These are phyloP conservation scores for Saposhnikovia divaricata DNA, from an alignment of 129 eudicot genomes.

Conservation along the genomic window DNA sequence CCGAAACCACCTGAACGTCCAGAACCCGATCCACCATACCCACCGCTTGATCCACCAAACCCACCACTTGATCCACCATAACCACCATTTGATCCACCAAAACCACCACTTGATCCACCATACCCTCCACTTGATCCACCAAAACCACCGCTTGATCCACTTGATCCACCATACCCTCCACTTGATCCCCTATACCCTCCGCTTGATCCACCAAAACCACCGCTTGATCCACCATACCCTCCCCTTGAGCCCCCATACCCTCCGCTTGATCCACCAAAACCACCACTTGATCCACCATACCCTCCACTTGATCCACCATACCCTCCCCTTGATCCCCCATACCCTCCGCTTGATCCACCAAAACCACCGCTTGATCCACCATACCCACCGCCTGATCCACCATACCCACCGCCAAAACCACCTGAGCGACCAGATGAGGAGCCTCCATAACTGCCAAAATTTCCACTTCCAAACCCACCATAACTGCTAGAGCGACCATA, in stretches of 20 bases:
- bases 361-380: background rate
- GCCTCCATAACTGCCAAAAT: constrained; percentile 8
- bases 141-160: constrained; percentile 17
- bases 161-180: constrained; percentile 14
- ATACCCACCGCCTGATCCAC: background rate
- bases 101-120: no score
- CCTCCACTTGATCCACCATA: background rate
- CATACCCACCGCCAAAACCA: constrained; percentile 5
- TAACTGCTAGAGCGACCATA: background rate
- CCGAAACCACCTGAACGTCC: constrained; percentile 48
- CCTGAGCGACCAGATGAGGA: constrained; percentile 17
- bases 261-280: constrained; percentile 27
- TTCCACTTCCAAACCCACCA: constrained; percentile 7
- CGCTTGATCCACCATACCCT: constrained; percentile 24
- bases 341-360: constrained; percentile 14
- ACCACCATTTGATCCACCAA: background rate
- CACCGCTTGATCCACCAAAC: constrained; percentile 10
- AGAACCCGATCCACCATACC: constrained; percentile 33
- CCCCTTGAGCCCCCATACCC: constrained; percentile 18
- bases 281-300: constrained; percentile 8
- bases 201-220: constrained; percentile 22
- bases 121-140: background rate
- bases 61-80: background rate
- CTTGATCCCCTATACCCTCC: constrained; percentile 12
- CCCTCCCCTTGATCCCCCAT: constrained; percentile 25